Conservation (phyloP, 1,284 basidiomycete species). For the Austroboletus niveus region DNA sequence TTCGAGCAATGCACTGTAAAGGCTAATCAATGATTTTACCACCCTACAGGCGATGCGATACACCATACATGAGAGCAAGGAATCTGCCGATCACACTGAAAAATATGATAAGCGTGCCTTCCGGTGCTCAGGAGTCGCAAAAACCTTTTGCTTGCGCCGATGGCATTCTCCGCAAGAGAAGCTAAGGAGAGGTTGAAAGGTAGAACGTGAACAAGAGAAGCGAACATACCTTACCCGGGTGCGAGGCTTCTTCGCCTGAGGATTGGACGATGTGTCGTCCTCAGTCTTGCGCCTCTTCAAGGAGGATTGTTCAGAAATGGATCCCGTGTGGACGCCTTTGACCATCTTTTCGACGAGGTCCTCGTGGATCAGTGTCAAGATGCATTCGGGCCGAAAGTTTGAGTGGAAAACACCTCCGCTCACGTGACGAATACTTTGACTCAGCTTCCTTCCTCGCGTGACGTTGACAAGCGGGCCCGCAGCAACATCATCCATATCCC, state of each 20-base stretch:
- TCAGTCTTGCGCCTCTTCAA: constrained; percentile 63
- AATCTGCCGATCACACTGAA: constrained; percentile 74
- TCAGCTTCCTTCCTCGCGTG: not conserved
- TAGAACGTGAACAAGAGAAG: constrained; percentile 3
- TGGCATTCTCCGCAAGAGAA: constrained; percentile 87
- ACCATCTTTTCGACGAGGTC: constrained; percentile 20
- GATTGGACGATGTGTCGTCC: constrained; percentile 48
- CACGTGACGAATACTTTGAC: constrained; percentile 23
- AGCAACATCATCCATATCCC: not conserved
- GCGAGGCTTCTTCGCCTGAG: constrained; percentile 63
- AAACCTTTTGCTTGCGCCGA: constrained; percentile 78
- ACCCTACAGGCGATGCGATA: constrained; percentile 1
- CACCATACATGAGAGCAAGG: constrained; percentile 72
- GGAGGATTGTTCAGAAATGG: constrained; percentile 24
- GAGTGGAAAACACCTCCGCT: constrained; percentile 12
- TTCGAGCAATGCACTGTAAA: constrained; percentile 70
- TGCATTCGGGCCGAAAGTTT: constrained; percentile 3
- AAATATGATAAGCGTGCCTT: constrained; percentile 21
- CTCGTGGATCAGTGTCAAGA: constrained; percentile 33
- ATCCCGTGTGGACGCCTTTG: constrained; percentile 21
- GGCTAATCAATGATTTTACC: constrained; percentile 12
- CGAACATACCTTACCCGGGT: constrained; percentile 63
- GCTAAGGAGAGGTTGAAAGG: constrained; percentile 38
- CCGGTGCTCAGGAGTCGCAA: not conserved
- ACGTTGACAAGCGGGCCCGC: too few species aligned